Evolutionary conservation across 148 eudicot species (phyloP).

Genomic region (Fallopia convolvulus): DNA sequence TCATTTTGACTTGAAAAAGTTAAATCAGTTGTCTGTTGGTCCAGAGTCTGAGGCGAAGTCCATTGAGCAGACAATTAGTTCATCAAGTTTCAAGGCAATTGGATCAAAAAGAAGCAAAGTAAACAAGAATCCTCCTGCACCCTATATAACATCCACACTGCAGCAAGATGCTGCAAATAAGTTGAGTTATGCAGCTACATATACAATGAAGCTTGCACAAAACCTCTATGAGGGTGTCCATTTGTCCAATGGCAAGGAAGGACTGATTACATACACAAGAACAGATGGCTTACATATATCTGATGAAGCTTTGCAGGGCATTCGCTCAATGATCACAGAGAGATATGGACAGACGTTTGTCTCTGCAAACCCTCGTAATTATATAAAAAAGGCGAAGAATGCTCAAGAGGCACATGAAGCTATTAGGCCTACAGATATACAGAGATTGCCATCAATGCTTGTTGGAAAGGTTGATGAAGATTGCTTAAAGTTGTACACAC

Average conservation of each 20-base stretch:
- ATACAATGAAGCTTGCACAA: conserved; percentile 91
- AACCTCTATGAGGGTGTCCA: conserved; percentile 86
- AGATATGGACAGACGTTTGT: conserved; percentile 64
- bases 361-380: conserved; percentile 51
- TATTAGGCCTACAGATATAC: conserved; percentile 82
- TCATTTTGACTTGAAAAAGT: conserved; percentile 50
- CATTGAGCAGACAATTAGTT: conserved; percentile 40
- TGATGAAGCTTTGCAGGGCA: conserved; percentile 59
- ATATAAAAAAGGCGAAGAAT: conserved; percentile 80
- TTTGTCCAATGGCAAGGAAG: conserved; percentile 56
- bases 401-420: conserved; percentile 99
- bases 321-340: conserved; percentile 50
- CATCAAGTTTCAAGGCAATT: conserved; percentile 47
- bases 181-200: conserved; percentile 54
- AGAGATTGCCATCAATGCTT: conserved; percentile 65
- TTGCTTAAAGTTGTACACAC: conserved; percentile 63
- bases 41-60: conserved; percentile 49
- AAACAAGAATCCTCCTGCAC: conserved; percentile 65
- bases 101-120: conserved; percentile 44
- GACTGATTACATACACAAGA: conserved; percentile 91
- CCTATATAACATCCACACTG: conserved; percentile 87
- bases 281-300: conserved; percentile 93
- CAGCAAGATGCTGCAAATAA: conserved; percentile 99
- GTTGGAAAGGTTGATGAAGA: conserved; percentile 66
- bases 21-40: conserved; percentile 58